Evolutionary conservation across 139 green algal genomes (phyloP).

Genomic region (Astrephomene gubernaculifera): DNA sequence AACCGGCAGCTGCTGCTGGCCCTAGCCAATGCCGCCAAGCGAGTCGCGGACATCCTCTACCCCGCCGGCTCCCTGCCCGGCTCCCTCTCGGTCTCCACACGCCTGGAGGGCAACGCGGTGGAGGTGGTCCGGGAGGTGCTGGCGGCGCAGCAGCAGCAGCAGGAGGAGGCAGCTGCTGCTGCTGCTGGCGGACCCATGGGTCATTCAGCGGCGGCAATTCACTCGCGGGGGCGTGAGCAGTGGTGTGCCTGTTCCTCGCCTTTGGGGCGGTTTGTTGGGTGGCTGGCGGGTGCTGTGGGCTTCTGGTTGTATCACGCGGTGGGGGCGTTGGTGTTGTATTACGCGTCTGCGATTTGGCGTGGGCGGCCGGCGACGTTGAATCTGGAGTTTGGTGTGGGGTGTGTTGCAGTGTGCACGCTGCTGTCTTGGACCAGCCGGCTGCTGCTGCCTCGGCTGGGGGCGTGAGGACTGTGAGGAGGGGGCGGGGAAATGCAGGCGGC

Average conservation of each 20-base stretch:
- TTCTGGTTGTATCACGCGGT: constrained; percentile 6
- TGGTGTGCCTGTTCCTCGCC: neutral
- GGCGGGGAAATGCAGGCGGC: neutral
- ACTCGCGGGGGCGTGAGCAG: neutral
- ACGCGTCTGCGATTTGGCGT: neutral
- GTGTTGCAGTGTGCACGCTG: constrained; percentile 9
- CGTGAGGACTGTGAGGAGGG: neutral
- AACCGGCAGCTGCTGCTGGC: constrained; percentile 18
- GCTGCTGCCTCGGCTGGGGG: constrained; percentile 2
- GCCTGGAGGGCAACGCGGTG: constrained; percentile 11
- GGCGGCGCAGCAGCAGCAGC: neutral
- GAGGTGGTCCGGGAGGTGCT: neutral
- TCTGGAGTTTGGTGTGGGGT: constrained; percentile 26
- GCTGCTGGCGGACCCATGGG: too few species aligned
- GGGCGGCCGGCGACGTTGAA: constrained; percentile 20
- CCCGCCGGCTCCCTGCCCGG: constrained; percentile 11
- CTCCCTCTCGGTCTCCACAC: constrained; percentile 2
- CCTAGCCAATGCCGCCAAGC: neutral
- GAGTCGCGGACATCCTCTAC: neutral
- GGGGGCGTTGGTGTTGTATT: constrained; percentile 37
- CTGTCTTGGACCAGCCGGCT: constrained; percentile 5
- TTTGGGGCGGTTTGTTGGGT: neutral
- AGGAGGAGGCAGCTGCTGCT: neutral
- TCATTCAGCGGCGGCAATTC: neutral
- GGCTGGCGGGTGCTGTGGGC: neutral